Base-by-base conservation (phyloP, 129 eudicot species). In the Flaveria sonorensis region DNA sequence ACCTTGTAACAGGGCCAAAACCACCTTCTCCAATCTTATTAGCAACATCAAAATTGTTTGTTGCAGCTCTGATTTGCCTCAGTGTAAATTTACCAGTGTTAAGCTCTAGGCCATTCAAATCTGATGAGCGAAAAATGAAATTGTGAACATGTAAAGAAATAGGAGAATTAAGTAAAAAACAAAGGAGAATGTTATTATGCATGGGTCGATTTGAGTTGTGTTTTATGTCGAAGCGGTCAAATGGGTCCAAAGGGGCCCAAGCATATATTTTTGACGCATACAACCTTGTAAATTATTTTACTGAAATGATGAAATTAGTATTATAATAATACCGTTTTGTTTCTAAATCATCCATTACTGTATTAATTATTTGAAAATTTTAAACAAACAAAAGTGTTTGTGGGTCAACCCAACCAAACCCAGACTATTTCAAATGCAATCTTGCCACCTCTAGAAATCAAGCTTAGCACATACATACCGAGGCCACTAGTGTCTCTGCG, bases 11-110 rank as follows among this genome's bases (percentile, higher is more conserved):
- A 19, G 91, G 77, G 45, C 96, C 96, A 81, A 90, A 90, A 74
- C 96, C 96, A 81, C 96, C 96, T 86, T 90, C 96, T 39, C 93
- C 96, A 65, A 90, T 80, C 77, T 88, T 90, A 69, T 91, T 91
- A 70, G 89, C 64, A 46, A 74, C 81, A 83, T 80, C 86, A 51
- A 91, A 91, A 65, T 91, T 82, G 69, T 86, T 80, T 2, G 97
- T 91, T 30, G 91, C 91, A 42, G 85, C 88, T 79, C 80, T 90
- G 21, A 90, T 84, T 86, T 88, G 96, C 79, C 86, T 73, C 70
- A 88, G 71, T 26, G 92, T 81, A 69, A 85, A 90, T 8, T 85
- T 82, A 28, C 89, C 86, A 66, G 89, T 87, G 12, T 87, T 81
- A 14, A 81, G 79, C 63, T 87, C 87, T 55, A 89, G 13, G 30